Base-by-base conservation (phyloP, 2,329 filamentous ascomycete genomes). In the Fusarium austroafricanum region DNA sequence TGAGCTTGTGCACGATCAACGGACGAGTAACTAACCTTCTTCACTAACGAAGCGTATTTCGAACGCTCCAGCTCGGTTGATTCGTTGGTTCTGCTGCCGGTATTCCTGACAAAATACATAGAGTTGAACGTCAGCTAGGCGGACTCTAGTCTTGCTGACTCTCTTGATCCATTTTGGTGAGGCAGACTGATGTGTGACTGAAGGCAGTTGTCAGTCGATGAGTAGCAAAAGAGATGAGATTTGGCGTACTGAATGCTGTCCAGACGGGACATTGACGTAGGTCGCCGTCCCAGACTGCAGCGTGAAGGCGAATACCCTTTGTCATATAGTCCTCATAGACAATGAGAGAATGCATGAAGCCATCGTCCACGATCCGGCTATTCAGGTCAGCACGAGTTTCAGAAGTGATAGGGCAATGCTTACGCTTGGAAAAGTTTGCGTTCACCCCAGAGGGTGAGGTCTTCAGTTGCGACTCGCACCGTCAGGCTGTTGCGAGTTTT, bases 71-170 rank as follows among this genome's bases (percentile, higher is more conserved):
- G 76, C 71, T 43, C 77, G 79, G 44, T 82, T 84, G 49, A 81
- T 82, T 6, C 86, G 83, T 76, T 87, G 84, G 45, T 80, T 79
- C 54, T 83, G 80, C 62, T 86, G 82, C 10, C 81, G 80, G 67
- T 89, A 90, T 2, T 80, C 76, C n/a, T 83, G 77, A 70, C 83
- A 87, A 73, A 90, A 89, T 10, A 89, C 83, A 71, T 88, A 89
- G 0, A 86, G 81, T 57, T 87, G 82, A 17, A 90, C 74, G 61
- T 87, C 84, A 33, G 80, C 81, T 3, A 90, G 76, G 77, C 82
- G 83, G 59, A 90, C 76, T 23, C 82, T 79, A 55, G 82, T 80
- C 14, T 76, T 76, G 14, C 80, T 81, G 38, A 83, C 82, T 43
- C 81, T 83, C 29, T 80, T 79, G 21, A 89, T 75, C 87, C 86